These are phyloP conservation scores for Eutrema yunnanense DNA, from an alignment of 345 rosid genomes.

Conservation along the genomic window DNA sequence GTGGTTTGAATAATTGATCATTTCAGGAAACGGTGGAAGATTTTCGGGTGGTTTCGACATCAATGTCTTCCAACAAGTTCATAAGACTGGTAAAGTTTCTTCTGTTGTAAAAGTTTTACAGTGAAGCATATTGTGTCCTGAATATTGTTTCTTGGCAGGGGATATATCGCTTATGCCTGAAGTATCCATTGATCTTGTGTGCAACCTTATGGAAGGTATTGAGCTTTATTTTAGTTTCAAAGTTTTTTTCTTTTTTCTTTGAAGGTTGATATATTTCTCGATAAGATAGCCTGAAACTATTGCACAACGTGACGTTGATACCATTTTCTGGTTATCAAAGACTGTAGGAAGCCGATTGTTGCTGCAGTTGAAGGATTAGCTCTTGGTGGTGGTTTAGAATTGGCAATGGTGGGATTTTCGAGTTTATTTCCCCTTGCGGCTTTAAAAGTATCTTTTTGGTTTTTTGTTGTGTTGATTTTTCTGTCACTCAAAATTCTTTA, in stretches of 20 bases:
- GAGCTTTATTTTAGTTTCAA: neutral
- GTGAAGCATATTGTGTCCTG: neutral
- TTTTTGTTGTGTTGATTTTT: neutral
- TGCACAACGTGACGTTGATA: neutral
- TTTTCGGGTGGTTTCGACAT: constrained; percentile 94
- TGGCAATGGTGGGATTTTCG: constrained; percentile 63
- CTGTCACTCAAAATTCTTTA: constrained; percentile 15
- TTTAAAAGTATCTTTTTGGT: neutral
- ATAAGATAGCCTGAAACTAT: neutral
- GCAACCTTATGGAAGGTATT: constrained; percentile 73
- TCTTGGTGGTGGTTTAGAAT: constrained; percentile 95
- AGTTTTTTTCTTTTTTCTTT: neutral
- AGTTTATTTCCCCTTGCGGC: neutral
- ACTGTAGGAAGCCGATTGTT: constrained; percentile 87
- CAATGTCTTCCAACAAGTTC: constrained; percentile 72
- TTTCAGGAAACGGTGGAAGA: constrained; percentile 71
- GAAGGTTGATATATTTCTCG: neutral
- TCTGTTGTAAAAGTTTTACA: neutral
- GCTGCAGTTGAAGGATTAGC: constrained; percentile 98
- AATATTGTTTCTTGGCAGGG: constrained; percentile 43
- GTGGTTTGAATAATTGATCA: neutral
- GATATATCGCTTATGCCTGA: constrained; percentile 67
- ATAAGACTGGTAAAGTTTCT: constrained; percentile 49
- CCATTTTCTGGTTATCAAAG: constrained; percentile 33
- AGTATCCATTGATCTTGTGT: constrained; percentile 74